These are phyloP conservation scores for Plasmodium inui DNA, from an alignment of 169 alveolate species.

Conservation along the genomic window DNA sequence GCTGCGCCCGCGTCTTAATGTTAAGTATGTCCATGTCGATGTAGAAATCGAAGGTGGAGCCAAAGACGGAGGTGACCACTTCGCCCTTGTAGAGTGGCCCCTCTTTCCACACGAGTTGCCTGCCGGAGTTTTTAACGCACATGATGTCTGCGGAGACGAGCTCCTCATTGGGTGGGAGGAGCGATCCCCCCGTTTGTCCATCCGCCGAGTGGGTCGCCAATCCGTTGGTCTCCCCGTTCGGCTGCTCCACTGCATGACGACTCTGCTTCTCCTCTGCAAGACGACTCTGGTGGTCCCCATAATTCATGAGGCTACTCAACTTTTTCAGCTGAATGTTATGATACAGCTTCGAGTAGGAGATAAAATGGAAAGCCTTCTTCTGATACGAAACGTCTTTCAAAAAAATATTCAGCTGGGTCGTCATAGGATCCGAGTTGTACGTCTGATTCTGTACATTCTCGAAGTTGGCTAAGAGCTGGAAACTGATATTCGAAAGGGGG, in stretches of 20 bases:
- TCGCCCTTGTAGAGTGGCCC: slow-evolving; percentile 82
- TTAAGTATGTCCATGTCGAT: slow-evolving; percentile 83
- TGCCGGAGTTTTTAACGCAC: slow-evolving; percentile 82
- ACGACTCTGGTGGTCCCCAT: background rate
- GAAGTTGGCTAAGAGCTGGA: slow-evolving; percentile 66
- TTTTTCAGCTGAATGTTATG: slow-evolving; percentile 83
- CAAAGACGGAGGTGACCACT: slow-evolving; percentile 76
- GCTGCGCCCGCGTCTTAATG: slow-evolving; percentile 78
- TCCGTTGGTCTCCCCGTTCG: too few species aligned
- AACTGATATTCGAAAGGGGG: slow-evolving; percentile 77
- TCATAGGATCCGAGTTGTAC: slow-evolving; percentile 78
- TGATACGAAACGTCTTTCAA: slow-evolving; percentile 83
- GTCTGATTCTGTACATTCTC: slow-evolving; percentile 72
- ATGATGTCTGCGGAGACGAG: slow-evolving; percentile 82
- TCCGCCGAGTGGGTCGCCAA: background rate
- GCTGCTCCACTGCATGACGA: background rate
- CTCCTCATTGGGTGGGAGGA: slow-evolving; percentile 52
- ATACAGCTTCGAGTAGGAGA: slow-evolving; percentile 86
- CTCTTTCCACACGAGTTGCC: slow-evolving; percentile 81
- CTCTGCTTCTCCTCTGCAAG: background rate
- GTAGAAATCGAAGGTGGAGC: slow-evolving; percentile 81
- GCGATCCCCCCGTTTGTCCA: slow-evolving; percentile 43
- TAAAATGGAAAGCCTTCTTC: slow-evolving; percentile 82
- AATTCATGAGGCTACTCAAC: slow-evolving; percentile 81
- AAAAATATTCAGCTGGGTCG: slow-evolving; percentile 80